Conservation (phyloP, 805 yeast genomes). For the Lipomyces yamanashiensis region DNA sequence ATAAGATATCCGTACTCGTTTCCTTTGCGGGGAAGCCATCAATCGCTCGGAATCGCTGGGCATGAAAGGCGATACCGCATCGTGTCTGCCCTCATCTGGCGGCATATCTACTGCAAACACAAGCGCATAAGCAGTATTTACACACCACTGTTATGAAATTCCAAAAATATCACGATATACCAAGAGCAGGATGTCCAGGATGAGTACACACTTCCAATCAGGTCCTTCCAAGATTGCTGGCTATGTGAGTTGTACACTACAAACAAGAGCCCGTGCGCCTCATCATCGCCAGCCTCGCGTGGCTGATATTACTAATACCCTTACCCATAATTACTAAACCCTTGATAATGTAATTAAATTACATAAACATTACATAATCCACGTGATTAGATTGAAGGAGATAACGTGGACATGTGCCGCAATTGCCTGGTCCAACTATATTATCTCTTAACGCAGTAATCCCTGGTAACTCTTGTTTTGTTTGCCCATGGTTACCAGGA, state of each 20-base stretch:
- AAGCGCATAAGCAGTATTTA: not conserved
- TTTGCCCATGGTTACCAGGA: constrained; percentile 22
- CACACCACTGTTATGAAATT: not conserved
- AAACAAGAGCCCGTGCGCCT: constrained; percentile 7
- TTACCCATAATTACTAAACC: not conserved
- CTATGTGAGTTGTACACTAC: not conserved
- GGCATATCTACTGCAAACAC: not conserved
- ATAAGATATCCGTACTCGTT: constrained; percentile 24
- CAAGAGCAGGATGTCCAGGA: not conserved
- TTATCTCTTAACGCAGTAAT: not conserved
- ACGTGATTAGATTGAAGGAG: not conserved
- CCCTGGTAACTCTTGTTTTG: not conserved
- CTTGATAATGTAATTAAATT: not conserved
- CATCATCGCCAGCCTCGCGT: constrained; percentile 10
- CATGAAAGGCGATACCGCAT: constrained; percentile 4
- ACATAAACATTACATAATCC: not conserved
- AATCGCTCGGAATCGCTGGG: constrained; percentile 3
- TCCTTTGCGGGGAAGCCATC: constrained; percentile 25
- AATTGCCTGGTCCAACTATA: not conserved
- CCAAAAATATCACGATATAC: not conserved
- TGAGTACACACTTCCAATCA: too few species aligned
- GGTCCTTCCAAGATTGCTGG: not conserved
- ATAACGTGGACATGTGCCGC: constrained; percentile 2
- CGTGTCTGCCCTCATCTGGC: constrained; percentile 15
- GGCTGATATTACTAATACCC: not conserved